Percentiles rank a stretch among this genome's conserved stretches.
Conservation (phyloP, 2,329 filamentous ascomycete genomes). For the Cordyceps fumosorosea region DNA sequence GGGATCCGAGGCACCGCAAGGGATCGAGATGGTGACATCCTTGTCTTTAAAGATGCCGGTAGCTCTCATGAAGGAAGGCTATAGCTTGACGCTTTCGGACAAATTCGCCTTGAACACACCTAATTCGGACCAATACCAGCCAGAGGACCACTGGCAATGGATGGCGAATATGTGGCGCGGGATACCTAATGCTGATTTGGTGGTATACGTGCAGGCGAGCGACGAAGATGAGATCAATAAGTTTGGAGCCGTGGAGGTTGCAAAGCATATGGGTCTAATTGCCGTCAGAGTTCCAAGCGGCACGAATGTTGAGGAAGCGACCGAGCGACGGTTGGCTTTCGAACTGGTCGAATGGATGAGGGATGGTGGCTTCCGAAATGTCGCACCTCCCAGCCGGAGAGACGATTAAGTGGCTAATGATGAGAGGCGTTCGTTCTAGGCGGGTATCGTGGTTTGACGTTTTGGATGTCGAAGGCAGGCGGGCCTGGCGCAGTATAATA, state of each 20-base stretch:
- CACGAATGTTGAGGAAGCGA: constrained; percentile 56
- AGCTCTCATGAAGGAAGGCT: constrained; percentile 69
- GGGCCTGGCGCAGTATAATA: neutral
- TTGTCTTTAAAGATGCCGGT: constrained; percentile 48
- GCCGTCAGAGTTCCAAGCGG: constrained; percentile 42
- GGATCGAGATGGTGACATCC: neutral
- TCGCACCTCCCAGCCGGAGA: constrained; percentile 18
- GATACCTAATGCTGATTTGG: constrained; percentile 73
- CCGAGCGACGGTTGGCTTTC: constrained; percentile 70
- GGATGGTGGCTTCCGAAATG: constrained; percentile 35
- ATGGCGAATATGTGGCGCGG: constrained; percentile 91
- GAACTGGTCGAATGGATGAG: constrained; percentile 80
- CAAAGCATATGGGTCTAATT: constrained; percentile 44
- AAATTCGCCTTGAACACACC: constrained; percentile 66
- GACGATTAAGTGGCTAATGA: constrained; percentile 10
- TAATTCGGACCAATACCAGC: constrained; percentile 69
- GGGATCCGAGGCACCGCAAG: constrained; percentile 14
- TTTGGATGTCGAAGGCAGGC: neutral
- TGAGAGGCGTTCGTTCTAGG: neutral
- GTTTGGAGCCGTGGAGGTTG: constrained; percentile 49
- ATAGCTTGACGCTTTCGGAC: constrained; percentile 74
- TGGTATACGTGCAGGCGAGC: constrained; percentile 54
- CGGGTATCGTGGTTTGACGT: neutral
- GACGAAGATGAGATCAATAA: constrained; percentile 29
- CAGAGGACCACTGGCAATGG: constrained; percentile 96